A percentile compares a stretch with the other conserved stretches of the same genome.
These are phyloP conservation scores for Trametes versicolor DNA, from an alignment of 1,284 basidiomycete genomes.

Conservation along the genomic window DNA sequence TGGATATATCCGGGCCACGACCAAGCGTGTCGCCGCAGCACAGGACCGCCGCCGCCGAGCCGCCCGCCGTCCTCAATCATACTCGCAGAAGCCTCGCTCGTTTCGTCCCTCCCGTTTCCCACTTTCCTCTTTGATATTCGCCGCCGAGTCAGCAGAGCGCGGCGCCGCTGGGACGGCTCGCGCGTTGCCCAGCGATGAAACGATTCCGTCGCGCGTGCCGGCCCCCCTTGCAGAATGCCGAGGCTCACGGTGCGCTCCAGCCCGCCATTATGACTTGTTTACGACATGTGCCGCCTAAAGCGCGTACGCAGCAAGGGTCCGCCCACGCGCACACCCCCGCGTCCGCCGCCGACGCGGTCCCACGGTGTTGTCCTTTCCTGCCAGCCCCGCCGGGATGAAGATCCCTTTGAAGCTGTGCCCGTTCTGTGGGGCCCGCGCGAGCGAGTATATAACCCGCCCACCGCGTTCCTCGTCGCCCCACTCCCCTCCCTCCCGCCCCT, in stretches of 20 bases:
- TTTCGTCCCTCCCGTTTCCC: neutral
- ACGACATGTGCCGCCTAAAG: conserved; percentile 4
- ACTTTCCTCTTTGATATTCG: neutral
- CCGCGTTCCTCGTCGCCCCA: conserved; percentile 1
- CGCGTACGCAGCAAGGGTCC: neutral
- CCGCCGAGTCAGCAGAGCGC: conserved; percentile 3
- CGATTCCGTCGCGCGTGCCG: conserved; percentile 1
- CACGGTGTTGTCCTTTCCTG: neutral
- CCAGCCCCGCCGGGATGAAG: conserved; percentile 1
- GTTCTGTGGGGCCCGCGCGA: neutral
- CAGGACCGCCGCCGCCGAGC: neutral
- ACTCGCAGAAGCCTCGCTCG: neutral
- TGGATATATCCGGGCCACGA: neutral
- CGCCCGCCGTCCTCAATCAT: neutral
- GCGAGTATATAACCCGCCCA: neutral
- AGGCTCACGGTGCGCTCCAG: neutral
- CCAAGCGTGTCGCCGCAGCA: neutral
- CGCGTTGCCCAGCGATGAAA: conserved; percentile 17
- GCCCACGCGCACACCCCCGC: neutral
- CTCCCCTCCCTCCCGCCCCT: neutral
- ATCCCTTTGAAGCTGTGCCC: neutral
- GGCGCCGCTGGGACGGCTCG: conserved; percentile 1
- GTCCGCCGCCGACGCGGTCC: conserved; percentile 4
- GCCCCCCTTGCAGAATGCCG: conserved; percentile 1
- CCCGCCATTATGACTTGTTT: conserved; percentile 9